Conservation (phyloP, 2,329 filamentous ascomycete genomes). For the Aspergillus pseudonomiae region DNA sequence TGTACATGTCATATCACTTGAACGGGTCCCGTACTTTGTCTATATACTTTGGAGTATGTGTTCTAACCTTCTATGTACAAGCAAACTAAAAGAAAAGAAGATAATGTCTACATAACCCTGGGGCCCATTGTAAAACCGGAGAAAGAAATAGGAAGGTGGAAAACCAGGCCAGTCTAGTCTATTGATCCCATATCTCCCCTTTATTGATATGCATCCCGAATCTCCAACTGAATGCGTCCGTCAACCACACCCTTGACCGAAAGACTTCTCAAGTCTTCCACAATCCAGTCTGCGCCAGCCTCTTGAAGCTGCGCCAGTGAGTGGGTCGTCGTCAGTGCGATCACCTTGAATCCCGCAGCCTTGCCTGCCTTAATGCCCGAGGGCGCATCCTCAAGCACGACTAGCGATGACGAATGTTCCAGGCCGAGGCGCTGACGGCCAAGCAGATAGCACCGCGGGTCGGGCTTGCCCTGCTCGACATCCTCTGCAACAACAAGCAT, state of each 20-base stretch:
- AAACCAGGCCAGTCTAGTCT: background rate
- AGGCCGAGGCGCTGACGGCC: constrained; percentile 64
- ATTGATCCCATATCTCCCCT: constrained; percentile 5
- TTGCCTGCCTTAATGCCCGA: constrained; percentile 83
- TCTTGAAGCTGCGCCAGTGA: constrained; percentile 69
- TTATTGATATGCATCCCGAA: constrained; percentile 59
- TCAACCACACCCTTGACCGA: constrained; percentile 60
- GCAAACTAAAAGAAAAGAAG: background rate
- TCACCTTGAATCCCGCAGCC: constrained; percentile 80
- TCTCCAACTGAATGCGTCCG: constrained; percentile 68
- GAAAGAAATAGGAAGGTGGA: background rate
- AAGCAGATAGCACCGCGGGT: constrained; percentile 73
- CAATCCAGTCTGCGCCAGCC: constrained; percentile 86
- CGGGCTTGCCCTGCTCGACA: constrained; percentile 74
- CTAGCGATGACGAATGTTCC: constrained; percentile 54
- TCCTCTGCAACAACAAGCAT: constrained; percentile 76
- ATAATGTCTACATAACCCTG: background rate
- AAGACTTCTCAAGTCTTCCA: constrained; percentile 76
- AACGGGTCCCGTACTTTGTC: constrained; percentile 2
- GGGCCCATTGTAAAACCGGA: background rate
- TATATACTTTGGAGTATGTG: constrained; percentile 6
- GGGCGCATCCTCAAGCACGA: constrained; percentile 88
- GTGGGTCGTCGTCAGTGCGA: constrained; percentile 86
- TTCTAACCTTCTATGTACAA: constrained; percentile 9
- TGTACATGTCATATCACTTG: constrained; percentile 12